Evolutionary conservation across 1,139 yeast species (phyloP).

Genomic region (Hemisphaericaspora xylofermentans): DNA sequence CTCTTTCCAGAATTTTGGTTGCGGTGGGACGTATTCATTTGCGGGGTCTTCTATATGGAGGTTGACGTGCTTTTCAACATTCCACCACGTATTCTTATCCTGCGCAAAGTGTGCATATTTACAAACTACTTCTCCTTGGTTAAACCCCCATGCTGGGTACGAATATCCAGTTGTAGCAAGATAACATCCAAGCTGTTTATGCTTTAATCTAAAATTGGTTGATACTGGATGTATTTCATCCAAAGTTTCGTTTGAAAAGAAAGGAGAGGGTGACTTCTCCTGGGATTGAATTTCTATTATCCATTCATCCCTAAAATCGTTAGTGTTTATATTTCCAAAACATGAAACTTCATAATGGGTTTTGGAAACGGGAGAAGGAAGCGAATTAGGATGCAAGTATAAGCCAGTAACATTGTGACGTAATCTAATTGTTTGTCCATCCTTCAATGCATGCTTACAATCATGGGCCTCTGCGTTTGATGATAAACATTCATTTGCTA

Average conservation of each 20-base stretch:
- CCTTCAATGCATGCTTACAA: slow-evolving; percentile 24
- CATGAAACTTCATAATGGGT: slow-evolving; percentile 65
- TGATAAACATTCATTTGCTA: slow-evolving; percentile 22
- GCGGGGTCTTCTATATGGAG: slow-evolving; percentile 38
- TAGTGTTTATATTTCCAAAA: slow-evolving; percentile 52
- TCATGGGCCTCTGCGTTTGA: slow-evolving; percentile 25
- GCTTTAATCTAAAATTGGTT: slow-evolving; percentile 64
- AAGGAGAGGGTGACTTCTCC: slow-evolving; percentile 48
- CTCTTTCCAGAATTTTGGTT: slow-evolving; percentile 68
- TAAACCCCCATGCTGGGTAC: slow-evolving; percentile 80
- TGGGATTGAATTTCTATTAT: slow-evolving; percentile 62
- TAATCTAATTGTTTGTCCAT: slow-evolving; percentile 59
- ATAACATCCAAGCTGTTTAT: slow-evolving; percentile 66
- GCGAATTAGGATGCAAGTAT: slow-evolving; percentile 62
- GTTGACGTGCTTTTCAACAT: slow-evolving; percentile 66
- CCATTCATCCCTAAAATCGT: slow-evolving; percentile 75
- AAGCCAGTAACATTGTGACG: slow-evolving; percentile 52
- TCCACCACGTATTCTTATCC: slow-evolving; percentile 81
- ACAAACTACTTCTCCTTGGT: slow-evolving; percentile 78
- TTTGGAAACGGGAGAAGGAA: slow-evolving; percentile 55
- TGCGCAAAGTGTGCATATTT: slow-evolving; percentile 46
- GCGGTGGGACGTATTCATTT: slow-evolving; percentile 55
- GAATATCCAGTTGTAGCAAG: slow-evolving; percentile 70
- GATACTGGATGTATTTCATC: slow-evolving; percentile 63
- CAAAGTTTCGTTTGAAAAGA: slow-evolving; percentile 41